These are phyloP conservation scores for Aureoboletus auriporus DNA, from an alignment of 768 basidiomycete genomes.

Conservation along the genomic window DNA sequence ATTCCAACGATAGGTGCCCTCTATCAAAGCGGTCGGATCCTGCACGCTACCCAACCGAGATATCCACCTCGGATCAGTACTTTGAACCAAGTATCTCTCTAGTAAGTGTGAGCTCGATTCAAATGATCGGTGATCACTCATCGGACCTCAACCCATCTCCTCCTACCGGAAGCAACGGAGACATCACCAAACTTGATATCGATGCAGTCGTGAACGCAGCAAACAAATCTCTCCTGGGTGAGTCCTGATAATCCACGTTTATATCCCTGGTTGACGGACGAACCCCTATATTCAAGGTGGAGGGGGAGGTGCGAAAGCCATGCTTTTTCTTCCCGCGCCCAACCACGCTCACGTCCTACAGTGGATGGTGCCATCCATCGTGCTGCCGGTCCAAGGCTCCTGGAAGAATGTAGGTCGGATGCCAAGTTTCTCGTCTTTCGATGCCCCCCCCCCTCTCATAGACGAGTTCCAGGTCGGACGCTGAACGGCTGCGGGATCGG, in stretches of 20 bases:
- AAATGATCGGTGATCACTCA: background rate
- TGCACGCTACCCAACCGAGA: slow-evolving; percentile 34
- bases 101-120: slow-evolving; percentile 43
- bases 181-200: slow-evolving; percentile 68
- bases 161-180: slow-evolving; percentile 55
- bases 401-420: slow-evolving; percentile 60
- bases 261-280: too few species aligned
- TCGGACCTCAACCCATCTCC: background rate
- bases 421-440: background rate
- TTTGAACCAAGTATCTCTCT: slow-evolving; percentile 63
- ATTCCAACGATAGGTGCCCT: slow-evolving; percentile 56
- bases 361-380: slow-evolving; percentile 82
- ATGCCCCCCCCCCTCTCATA: slow-evolving; percentile 1
- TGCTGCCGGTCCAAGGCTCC: slow-evolving; percentile 63
- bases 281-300: slow-evolving; percentile 47
- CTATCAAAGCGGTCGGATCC: slow-evolving; percentile 37
- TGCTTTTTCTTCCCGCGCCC: background rate
- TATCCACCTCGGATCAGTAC: slow-evolving; percentile 34
- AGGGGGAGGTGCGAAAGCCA: slow-evolving; percentile 56
- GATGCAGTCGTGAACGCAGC: slow-evolving; percentile 85
- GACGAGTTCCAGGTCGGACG: slow-evolving; percentile 58
- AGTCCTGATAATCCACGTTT: background rate
- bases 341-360: slow-evolving; percentile 21
- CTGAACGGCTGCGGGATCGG: slow-evolving; percentile 70
- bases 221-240: slow-evolving; percentile 67